Conservation (phyloP, 2,329 filamentous ascomycete species). For the Alternaria sp. region DNA sequence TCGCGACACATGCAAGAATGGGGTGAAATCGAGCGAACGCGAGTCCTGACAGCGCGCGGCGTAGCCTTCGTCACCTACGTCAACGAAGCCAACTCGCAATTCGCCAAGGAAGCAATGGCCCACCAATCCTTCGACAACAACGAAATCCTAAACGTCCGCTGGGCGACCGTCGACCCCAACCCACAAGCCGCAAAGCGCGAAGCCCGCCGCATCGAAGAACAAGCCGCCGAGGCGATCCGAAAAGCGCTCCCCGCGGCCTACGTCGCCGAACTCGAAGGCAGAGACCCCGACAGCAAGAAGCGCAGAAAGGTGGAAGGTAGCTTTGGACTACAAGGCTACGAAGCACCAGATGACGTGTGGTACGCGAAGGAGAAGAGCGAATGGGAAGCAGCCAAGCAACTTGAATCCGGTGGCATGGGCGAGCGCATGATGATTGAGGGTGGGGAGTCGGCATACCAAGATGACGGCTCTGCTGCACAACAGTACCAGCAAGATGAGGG, state of each 20-base stretch:
- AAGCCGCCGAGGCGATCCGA: slow-evolving; percentile 92
- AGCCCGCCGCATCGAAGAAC: slow-evolving; percentile 86
- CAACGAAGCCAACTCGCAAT: slow-evolving; percentile 68
- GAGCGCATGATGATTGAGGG: slow-evolving; percentile 57
- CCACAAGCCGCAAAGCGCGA: slow-evolving; percentile 93
- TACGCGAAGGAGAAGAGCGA: slow-evolving; percentile 79
- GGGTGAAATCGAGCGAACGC: slow-evolving; percentile 87
- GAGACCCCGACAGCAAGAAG: slow-evolving; percentile 85
- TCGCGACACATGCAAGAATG: slow-evolving; percentile 95
- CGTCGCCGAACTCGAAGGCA: slow-evolving; percentile 90
- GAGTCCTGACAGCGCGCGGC: slow-evolving; percentile 85
- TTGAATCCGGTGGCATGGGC: slow-evolving; percentile 63
- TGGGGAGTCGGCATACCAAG: slow-evolving; percentile 44
- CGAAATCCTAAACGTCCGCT: slow-evolving; percentile 93
- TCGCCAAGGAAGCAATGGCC: slow-evolving; percentile 83
- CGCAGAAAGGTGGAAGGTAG: slow-evolving; percentile 83
- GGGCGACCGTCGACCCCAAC: slow-evolving; percentile 96
- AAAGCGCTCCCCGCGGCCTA: slow-evolving; percentile 87
- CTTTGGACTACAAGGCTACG: slow-evolving; percentile 89
- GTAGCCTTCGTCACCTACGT: slow-evolving; percentile 95
- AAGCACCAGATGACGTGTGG: slow-evolving; percentile 93
- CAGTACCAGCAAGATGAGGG: slow-evolving; percentile 26
- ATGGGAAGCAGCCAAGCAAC: slow-evolving; percentile 68
- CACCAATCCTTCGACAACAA: slow-evolving; percentile 90
- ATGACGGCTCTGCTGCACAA: slow-evolving; percentile 11